Percentiles rank a stretch among this genome's conserved stretches.
These are phyloP conservation scores for Boletus edulis DNA, from an alignment of 768 basidiomycete species.

Conservation along the genomic window DNA sequence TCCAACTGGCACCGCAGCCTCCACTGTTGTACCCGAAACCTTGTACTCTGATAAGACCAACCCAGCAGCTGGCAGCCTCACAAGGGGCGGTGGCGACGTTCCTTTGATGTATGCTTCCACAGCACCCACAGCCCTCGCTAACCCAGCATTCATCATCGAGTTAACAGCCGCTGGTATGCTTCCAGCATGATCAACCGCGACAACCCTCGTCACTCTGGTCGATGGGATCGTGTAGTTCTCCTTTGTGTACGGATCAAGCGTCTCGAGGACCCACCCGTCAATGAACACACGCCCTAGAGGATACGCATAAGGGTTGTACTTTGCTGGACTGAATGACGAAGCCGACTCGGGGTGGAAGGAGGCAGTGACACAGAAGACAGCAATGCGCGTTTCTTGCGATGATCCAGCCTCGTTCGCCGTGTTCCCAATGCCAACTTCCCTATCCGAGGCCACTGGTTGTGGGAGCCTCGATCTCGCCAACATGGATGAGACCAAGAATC, in stretches of 20 bases:
- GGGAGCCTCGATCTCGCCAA: conserved; percentile 55
- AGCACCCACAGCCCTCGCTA: conserved; percentile 69
- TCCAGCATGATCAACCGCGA: conserved; percentile 85
- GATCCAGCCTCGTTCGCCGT: conserved; percentile 28
- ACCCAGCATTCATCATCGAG: conserved; percentile 75
- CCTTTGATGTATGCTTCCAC: conserved; percentile 75
- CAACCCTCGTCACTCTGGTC: conserved; percentile 79
- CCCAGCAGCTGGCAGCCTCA: conserved; percentile 65
- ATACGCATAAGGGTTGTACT: conserved; percentile 73
- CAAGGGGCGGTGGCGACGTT: conserved; percentile 61
- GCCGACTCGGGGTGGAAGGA: conserved; percentile 73
- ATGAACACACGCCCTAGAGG: conserved; percentile 81
- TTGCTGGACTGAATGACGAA: conserved; percentile 51
- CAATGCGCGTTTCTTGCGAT: conserved; percentile 47
- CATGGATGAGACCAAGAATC: conserved; percentile 79
- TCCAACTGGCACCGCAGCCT: conserved; percentile 27
- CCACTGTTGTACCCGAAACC: conserved; percentile 31
- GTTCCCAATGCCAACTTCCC: conserved; percentile 35
- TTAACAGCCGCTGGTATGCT: conserved; percentile 83
- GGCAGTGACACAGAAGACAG: conserved; percentile 80
- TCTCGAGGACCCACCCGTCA: conserved; percentile 96
- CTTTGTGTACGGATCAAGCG: conserved; percentile 90
- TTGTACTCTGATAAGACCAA: conserved; percentile 56
- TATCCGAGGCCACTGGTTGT: conserved; percentile 36
- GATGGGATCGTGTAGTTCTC: conserved; percentile 96